Evolutionary conservation across 345 rosid species (phyloP).

Genomic region (Noccaea bulbosa): DNA sequence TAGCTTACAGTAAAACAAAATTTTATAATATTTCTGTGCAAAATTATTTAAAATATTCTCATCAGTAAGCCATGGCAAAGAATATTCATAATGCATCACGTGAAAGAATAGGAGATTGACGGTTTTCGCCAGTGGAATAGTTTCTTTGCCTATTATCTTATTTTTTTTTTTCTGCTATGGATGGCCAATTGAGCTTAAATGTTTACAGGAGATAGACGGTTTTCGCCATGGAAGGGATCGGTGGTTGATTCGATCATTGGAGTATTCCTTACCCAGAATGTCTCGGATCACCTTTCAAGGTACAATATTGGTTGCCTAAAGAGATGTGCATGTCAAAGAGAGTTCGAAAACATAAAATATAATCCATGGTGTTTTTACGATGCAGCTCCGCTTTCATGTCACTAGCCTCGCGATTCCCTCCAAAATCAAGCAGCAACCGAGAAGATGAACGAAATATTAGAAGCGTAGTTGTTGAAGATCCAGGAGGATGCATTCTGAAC

Average conservation of each 20-base stretch:
- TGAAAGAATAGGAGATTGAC: not conserved
- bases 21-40: conserved; percentile 1
- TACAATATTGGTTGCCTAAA: conserved; percentile 37
- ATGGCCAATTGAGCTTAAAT: conserved; percentile 18
- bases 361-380: conserved; percentile 28
- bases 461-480: conserved; percentile 59
- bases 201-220: conserved; percentile 86
- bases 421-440: conserved; percentile 47
- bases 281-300: conserved; percentile 98
- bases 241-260: conserved; percentile 97
- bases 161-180: conserved; percentile 8
- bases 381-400: conserved; percentile 98
- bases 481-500: conserved; percentile 52
- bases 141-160: not conserved
- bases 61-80: conserved; percentile 9
- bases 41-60: not conserved
- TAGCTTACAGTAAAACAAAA: conserved; percentile 17
- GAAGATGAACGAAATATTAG: conserved; percentile 37
- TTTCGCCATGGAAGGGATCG: conserved; percentile 98
- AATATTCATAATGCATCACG: conserved; percentile 7
- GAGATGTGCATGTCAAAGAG: conserved; percentile 16
- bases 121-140: not conserved
- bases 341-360: conserved; percentile 26
- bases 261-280: conserved; percentile 95
- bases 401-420: conserved; percentile 77